These are phyloP conservation scores for Zymoseptoria ardabiliae DNA, from an alignment of 2,329 filamentous ascomycete species.

Conservation along the genomic window DNA sequence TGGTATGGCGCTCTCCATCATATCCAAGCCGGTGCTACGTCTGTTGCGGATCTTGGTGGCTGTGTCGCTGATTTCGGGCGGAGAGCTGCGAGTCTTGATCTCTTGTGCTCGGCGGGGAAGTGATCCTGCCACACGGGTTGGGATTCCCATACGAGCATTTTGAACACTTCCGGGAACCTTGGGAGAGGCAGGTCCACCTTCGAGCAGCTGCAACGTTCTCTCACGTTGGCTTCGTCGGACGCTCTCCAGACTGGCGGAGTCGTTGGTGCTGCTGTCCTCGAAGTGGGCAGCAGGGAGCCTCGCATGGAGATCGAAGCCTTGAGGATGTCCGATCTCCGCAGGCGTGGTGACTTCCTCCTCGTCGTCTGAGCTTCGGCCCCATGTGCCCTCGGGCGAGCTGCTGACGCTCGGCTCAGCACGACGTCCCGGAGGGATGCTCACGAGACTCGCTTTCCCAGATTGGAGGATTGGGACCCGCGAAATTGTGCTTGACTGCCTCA, in stretches of 20 bases:
- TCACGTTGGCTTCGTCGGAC: not conserved
- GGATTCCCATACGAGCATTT: not conserved
- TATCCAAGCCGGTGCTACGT: not conserved
- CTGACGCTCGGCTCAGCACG: conserved; percentile 11
- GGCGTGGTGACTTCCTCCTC: conserved; percentile 22
- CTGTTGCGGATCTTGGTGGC: not conserved
- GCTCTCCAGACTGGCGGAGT: conserved; percentile 1
- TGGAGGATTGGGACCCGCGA: not conserved
- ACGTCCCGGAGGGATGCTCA: not conserved
- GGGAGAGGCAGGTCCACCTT: not conserved
- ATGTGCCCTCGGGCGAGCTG: conserved; percentile 19
- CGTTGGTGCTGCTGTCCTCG: not conserved
- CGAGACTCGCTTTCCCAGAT: not conserved
- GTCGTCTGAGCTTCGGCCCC: conserved; percentile 16
- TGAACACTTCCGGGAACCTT: not conserved
- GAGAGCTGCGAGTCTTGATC: not conserved
- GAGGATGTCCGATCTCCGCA: conserved; percentile 3
- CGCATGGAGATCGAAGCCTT: not conserved
- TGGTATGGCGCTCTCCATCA: not conserved
- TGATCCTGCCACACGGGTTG: not conserved
- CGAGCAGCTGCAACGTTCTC: not conserved
- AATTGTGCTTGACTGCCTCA: not conserved
- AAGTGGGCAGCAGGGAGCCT: not conserved
- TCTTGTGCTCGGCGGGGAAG: not conserved
- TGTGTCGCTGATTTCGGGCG: not conserved